These are phyloP conservation scores for Magnaporthiopsis rhizophila DNA, from an alignment of 2,329 filamentous ascomycete genomes.

Conservation along the genomic window DNA sequence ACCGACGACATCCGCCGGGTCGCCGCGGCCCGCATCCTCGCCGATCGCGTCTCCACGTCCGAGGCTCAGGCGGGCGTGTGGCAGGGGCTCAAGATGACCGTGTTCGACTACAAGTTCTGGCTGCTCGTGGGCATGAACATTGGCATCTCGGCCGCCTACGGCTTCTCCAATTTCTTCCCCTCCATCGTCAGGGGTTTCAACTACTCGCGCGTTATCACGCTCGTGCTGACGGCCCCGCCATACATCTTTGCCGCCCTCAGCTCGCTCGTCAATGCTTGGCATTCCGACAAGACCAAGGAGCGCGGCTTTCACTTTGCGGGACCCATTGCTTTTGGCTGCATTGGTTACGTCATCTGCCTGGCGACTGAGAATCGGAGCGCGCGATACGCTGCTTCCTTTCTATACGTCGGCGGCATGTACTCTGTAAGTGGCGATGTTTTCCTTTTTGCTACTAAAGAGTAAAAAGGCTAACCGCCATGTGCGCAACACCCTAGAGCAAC, in stretches of 20 bases:
- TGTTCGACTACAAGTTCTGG: constrained; percentile 54
- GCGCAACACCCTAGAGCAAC: background rate
- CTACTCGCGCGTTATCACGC: constrained; percentile 27
- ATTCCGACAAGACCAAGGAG: constrained; percentile 4
- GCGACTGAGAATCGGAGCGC: background rate
- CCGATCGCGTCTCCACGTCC: constrained; percentile 30
- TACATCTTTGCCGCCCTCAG: constrained; percentile 30
- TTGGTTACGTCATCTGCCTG: constrained; percentile 3
- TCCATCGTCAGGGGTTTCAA: constrained; percentile 25
- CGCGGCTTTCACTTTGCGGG: background rate
- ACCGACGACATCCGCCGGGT: constrained; percentile 20
- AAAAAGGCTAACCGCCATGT: background rate
- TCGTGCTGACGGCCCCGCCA: constrained; percentile 38
- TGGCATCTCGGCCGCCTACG: constrained; percentile 6
- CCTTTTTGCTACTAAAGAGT: background rate
- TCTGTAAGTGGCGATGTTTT: background rate
- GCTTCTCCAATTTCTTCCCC: constrained; percentile 19
- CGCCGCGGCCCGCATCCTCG: constrained; percentile 18
- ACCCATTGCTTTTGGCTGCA: constrained; percentile 1
- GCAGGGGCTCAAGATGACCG: constrained; percentile 64
- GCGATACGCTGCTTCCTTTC: constrained; percentile 1
- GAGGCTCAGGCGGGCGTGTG: constrained; percentile 23
- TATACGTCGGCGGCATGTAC: constrained; percentile 5
- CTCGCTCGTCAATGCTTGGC: background rate
- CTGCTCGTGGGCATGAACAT: constrained; percentile 54